Percentiles rank a stretch among this genome's conserved stretches.
Conservation (phyloP, 305 asterid species). For the Rubia peregrina region DNA sequence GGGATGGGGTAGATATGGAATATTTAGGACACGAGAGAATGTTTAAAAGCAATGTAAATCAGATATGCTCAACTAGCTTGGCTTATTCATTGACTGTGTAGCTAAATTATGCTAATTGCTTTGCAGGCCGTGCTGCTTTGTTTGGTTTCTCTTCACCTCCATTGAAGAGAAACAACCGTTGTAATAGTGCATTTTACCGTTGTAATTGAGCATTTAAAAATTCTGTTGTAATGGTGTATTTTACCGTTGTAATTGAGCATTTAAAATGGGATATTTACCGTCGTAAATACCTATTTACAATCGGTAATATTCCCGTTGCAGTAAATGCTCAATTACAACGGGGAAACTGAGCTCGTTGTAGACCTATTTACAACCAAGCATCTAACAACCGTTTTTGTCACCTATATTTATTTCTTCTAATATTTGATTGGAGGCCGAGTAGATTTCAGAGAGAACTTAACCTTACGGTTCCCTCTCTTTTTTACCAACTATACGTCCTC, state of each 20-base stretch:
- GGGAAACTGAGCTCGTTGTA: too few species aligned
- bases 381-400: conserved; percentile 78
- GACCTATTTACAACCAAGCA: too few species aligned
- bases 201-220: too few species aligned
- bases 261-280: too few species aligned
- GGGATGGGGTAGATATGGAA: neutral
- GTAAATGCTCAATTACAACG: too few species aligned
- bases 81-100: neutral
- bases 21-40: neutral
- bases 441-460: conserved; percentile 89
- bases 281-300: too few species aligned
- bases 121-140: conserved; percentile 91
- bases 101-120: neutral
- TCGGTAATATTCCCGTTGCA: too few species aligned
- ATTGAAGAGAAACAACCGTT: too few species aligned
- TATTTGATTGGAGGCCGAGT: conserved; percentile 96
- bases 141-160: conserved; percentile 80
- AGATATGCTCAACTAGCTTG: neutral
- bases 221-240: too few species aligned
- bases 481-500: conserved; percentile 80
- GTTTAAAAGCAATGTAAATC: neutral
- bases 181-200: too few species aligned
- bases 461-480: conserved; percentile 85
- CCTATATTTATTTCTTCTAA: conserved; percentile 90
- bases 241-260: too few species aligned